Evolutionary conservation across 331 rosid species (phyloP).

Genomic region (Telfairia occidentalis): DNA sequence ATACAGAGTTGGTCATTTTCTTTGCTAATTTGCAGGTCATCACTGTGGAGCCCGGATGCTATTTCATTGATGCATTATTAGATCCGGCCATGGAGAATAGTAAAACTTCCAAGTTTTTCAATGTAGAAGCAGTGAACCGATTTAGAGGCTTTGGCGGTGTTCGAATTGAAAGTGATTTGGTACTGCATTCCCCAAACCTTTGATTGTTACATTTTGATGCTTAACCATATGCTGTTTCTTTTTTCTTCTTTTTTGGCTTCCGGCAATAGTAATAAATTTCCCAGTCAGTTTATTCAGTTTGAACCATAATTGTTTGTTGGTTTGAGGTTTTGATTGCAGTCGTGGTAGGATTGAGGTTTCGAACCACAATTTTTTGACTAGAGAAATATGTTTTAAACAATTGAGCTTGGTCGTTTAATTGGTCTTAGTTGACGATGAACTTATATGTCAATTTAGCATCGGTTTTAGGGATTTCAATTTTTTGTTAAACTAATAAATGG

Average conservation of each 20-base stretch:
- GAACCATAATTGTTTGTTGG: neutral
- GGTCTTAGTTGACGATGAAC: too few relatives aligned
- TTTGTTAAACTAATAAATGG: too few relatives aligned
- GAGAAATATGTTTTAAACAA: too few relatives aligned
- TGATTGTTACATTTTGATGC: neutral
- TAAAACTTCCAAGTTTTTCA: constrained; percentile 52
- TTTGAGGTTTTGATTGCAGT: too few relatives aligned
- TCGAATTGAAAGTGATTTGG: constrained; percentile 84
- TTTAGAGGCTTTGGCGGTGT: constrained; percentile 68
- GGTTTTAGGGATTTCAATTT: too few relatives aligned
- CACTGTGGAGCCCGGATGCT: constrained; percentile 95
- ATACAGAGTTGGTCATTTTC: neutral
- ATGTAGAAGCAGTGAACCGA: constrained; percentile 38
- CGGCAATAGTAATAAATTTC: neutral
- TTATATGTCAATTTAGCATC: too few relatives aligned
- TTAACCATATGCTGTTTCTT: neutral
- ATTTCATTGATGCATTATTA: constrained; percentile 74
- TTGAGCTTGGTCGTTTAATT: too few relatives aligned
- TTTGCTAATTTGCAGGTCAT: constrained; percentile 46
- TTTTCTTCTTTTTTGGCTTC: neutral
- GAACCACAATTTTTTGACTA: too few relatives aligned
- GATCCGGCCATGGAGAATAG: constrained; percentile 51
- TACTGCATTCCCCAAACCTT: constrained; percentile 25
- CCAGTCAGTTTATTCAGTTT: neutral
- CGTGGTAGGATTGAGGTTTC: too few relatives aligned